phyloP scores from a whole-genome alignment of 108 stramenopile species.

The Phaeodactylum tricornutum region DNA sequence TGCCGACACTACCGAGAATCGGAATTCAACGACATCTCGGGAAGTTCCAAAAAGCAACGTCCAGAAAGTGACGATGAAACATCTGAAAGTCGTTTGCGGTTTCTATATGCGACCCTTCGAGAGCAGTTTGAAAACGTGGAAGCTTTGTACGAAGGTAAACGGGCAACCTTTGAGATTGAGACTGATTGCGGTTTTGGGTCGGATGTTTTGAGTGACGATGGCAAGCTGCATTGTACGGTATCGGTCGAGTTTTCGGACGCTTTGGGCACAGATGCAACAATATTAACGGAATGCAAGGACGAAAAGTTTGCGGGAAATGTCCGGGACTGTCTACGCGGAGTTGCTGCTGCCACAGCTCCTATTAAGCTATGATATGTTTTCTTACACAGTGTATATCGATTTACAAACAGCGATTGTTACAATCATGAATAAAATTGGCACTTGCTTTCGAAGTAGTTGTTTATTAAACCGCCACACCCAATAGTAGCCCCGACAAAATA shows the following conservation, averaged over 20 bases:
- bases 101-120: constrained; percentile 43
- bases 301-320: constrained; percentile 65
- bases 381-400: too few relatives aligned
- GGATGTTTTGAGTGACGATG: constrained; percentile 21
- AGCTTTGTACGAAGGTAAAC: constrained; percentile 64
- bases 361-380: too few relatives aligned
- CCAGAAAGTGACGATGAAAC: constrained; percentile 3
- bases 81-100: constrained; percentile 34
- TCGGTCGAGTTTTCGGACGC: constrained; percentile 33
- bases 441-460: too few relatives aligned
- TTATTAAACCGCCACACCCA: too few relatives aligned
- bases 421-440: too few relatives aligned
- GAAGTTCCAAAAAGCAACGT: constrained; percentile 1
- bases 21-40: neutral
- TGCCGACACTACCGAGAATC: constrained; percentile 50
- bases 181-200: constrained; percentile 45
- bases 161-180: constrained; percentile 61
- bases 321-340: constrained; percentile 49
- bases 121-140: constrained; percentile 75
- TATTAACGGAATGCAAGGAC: constrained; percentile 50
- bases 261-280: constrained; percentile 7
- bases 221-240: constrained; percentile 36
- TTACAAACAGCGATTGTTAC: too few relatives aligned
- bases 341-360: constrained; percentile 1
- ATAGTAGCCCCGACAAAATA: too few relatives aligned